Conservation (phyloP, 139 green algal species). For the Coccomyxa sp. region DNA sequence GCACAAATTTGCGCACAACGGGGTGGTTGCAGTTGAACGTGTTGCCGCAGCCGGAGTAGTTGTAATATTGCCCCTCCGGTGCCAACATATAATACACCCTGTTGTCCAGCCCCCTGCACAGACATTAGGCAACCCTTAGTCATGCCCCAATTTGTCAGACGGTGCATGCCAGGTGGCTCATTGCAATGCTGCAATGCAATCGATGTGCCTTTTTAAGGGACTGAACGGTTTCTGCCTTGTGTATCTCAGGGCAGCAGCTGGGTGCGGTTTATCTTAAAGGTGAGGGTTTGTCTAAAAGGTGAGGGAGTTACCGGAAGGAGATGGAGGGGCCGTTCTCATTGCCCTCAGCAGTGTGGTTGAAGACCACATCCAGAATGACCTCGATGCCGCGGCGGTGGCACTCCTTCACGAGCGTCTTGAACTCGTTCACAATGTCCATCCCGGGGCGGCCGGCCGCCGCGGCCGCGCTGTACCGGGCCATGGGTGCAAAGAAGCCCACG, state of each 20-base stretch:
- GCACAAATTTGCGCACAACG: constrained; percentile 81
- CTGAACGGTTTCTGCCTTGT: too few species aligned
- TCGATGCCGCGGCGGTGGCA: constrained; percentile 91
- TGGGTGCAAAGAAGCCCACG: constrained; percentile 91
- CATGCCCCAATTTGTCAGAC: neutral
- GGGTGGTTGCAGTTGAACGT: constrained; percentile 99
- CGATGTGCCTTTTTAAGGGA: neutral
- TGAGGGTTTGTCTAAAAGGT: too few species aligned
- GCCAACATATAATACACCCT: constrained; percentile 97
- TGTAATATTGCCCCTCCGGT: constrained; percentile 92
- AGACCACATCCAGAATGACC: constrained; percentile 97
- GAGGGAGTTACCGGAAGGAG: constrained; percentile 71
- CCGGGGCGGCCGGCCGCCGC: constrained; percentile 31
- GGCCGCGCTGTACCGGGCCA: constrained; percentile 72
- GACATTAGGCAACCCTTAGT: neutral
- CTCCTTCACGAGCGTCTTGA: constrained; percentile 93
- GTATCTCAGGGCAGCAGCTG: too few species aligned
- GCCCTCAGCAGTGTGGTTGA: constrained; percentile 98
- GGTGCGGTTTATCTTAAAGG: too few species aligned
- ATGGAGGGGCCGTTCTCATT: constrained; percentile 87
- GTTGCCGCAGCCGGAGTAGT: constrained; percentile 98
- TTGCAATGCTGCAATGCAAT: neutral
- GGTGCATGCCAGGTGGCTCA: neutral
- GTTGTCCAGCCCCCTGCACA: constrained; percentile 90
- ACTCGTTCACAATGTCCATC: constrained; percentile 70